Conservation (phyloP, 495 filamentous ascomycete genomes). For the Penicillium mononematosum region DNA sequence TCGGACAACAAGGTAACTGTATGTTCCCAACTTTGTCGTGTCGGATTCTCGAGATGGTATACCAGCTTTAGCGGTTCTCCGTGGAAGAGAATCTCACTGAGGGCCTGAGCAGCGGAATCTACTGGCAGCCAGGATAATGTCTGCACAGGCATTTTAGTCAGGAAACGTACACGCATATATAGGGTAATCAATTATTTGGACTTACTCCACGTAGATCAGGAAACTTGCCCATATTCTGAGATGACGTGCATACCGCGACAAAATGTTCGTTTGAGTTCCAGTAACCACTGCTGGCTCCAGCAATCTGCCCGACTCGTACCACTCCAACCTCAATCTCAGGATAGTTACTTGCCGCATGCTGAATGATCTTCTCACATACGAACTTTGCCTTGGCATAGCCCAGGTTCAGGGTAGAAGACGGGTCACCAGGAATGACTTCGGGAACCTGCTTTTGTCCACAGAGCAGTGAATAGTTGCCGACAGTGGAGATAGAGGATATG, state of each 20-base stretch:
- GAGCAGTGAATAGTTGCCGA: slow-evolving; percentile 34
- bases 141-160: neutral
- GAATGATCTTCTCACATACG: slow-evolving; percentile 42
- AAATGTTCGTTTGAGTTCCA: slow-evolving; percentile 56
- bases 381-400: slow-evolving; percentile 50
- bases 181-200: neutral
- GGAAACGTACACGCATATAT: neutral
- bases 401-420: slow-evolving; percentile 12
- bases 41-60: slow-evolving; percentile 54
- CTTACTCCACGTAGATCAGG: slow-evolving; percentile 38
- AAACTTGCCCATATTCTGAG: slow-evolving; percentile 37
- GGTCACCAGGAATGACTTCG: slow-evolving; percentile 17
- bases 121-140: slow-evolving; percentile 44
- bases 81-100: slow-evolving; percentile 32
- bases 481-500: slow-evolving; percentile 47
- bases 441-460: slow-evolving; percentile 1
- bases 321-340: slow-evolving; percentile 4
- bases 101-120: slow-evolving; percentile 35
- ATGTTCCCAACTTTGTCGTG: slow-evolving; percentile 42
- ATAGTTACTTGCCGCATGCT: slow-evolving; percentile 25
- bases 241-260: slow-evolving; percentile 34
- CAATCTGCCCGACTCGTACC: slow-evolving; percentile 48
- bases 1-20: slow-evolving; percentile 18
- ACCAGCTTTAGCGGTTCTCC: slow-evolving; percentile 21
- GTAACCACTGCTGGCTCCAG: slow-evolving; percentile 47